These are phyloP conservation scores for Echinochloa phyllopogon DNA, from an alignment of 176 grass and related monocot genomes.

Conservation along the genomic window DNA sequence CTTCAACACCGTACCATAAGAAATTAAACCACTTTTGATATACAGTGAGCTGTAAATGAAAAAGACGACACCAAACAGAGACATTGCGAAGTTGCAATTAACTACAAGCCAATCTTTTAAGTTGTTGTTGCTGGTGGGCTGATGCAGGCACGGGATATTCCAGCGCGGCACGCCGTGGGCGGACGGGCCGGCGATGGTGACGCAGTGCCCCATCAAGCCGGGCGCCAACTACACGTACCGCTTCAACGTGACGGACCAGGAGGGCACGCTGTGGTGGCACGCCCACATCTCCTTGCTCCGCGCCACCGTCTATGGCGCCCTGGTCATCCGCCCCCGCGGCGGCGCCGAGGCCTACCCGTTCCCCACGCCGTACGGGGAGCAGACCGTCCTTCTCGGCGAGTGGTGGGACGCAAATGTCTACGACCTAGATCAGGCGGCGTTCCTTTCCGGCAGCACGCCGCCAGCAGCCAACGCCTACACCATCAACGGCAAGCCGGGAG, in stretches of 20 bases:
- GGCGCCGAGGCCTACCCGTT: conserved; percentile 42
- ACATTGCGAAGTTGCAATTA: too few relatives aligned
- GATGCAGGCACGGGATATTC: conserved; percentile 63
- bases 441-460: conserved; percentile 36
- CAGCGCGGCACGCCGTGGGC: conserved; percentile 58
- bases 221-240: conserved; percentile 69
- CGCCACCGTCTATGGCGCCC: conserved; percentile 79
- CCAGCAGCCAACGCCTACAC: conserved; percentile 50
- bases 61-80: too few relatives aligned
- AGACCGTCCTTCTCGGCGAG: conserved; percentile 37
- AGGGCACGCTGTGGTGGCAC: conserved; percentile 93
- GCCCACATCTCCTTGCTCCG: conserved; percentile 82
- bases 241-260: conserved; percentile 72
- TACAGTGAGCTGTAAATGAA: too few relatives aligned
- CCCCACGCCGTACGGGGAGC: conserved; percentile 52
- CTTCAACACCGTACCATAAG: too few relatives aligned
- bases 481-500: conserved; percentile 64
- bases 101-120: too few relatives aligned
- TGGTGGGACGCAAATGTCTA: conserved; percentile 24
- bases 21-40: too few relatives aligned
- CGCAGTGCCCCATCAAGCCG: conserved; percentile 68
- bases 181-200: conserved; percentile 70
- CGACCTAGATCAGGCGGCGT: conserved; percentile 43
- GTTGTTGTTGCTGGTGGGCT: background rate
- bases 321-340: conserved; percentile 58